Base-by-base conservation (phyloP, 192 early-diverging fungal genomes). In the Borealophlyctis nickersoniae region DNA sequence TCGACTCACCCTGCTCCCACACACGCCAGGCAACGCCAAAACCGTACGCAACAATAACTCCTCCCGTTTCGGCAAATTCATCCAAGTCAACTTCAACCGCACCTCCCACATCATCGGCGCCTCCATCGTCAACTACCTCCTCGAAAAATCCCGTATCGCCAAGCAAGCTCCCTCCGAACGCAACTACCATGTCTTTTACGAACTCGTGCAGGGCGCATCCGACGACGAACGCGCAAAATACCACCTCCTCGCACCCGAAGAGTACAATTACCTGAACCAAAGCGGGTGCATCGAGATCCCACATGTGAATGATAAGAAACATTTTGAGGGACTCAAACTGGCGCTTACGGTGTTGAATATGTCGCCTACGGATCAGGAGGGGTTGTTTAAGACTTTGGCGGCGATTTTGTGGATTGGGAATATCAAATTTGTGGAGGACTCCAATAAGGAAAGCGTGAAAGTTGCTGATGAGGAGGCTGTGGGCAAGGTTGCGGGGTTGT, bases 391-490 rank as follows among this genome's bases (percentile, higher is more conserved):
- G 5, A 50, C 63, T 19, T 53, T 81, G 0, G 69, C 72, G 1
- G 80, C 75, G 4, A 72, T 82, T 51, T 63, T 82, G 32, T 63
- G 54, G 53, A 56, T 82, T 9, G 80, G 80, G 2, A 82, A 82
- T 54, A 64, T 82, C 29, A 49, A 59, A n/a, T 81, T 82, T 61
- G 67, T 76, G 39, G 81, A 89, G 48, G 83, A 84, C 39, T 54
- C 63, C 3, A 82, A 84, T 52, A 85, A 89, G 39, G 72, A 80
- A 30, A 81, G 88, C 62, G 86, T 91, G 35, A 75, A 81, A 31
- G 88, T 96, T 55, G 82, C 85, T 50, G 93, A 95, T 63, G 63
- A 65, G 22, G 90, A 92, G 19, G 82, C 80, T 36, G 76, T 96
- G 23, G 82, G 81, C 13, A 81, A 89, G 35, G 87, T 89, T 14